phyloP scores from a whole-genome alignment of 805 yeast genomes.

The Metschnikowia bowlesiae region DNA sequence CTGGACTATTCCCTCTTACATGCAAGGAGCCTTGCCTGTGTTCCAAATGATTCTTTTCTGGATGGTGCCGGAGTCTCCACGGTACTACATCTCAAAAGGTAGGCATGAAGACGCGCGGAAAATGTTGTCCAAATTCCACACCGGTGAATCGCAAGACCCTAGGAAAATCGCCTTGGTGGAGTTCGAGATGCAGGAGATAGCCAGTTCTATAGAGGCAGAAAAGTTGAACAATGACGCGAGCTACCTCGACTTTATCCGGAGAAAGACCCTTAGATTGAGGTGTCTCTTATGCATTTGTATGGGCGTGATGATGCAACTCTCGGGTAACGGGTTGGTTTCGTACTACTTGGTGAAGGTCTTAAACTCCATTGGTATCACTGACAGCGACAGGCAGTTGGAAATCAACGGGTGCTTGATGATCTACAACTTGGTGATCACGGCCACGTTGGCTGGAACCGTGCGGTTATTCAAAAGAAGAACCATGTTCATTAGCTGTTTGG shows the following conservation, averaged over 20 bases:
- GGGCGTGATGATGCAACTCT: conserved; percentile 39
- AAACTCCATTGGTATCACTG: conserved; percentile 49
- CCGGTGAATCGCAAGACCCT: conserved; percentile 31
- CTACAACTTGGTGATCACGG: conserved; percentile 30
- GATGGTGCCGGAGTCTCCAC: conserved; percentile 47
- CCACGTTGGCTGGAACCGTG: conserved; percentile 19
- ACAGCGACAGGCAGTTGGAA: conserved; percentile 34
- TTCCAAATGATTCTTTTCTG: conserved; percentile 27
- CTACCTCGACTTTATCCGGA: conserved; percentile 36
- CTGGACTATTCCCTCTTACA: conserved; percentile 53
- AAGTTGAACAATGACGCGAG: conserved; percentile 26
- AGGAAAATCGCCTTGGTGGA: conserved; percentile 16
- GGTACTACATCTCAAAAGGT: conserved; percentile 40
- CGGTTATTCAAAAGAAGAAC: conserved; percentile 23
- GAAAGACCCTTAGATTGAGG: conserved; percentile 40
- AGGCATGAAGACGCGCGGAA: conserved; percentile 40
- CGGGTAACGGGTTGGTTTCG: conserved; percentile 51
- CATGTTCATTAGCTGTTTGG: conserved; percentile 31
- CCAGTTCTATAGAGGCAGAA: conserved; percentile 35
- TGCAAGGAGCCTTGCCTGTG: conserved; percentile 48
- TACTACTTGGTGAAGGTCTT: conserved; percentile 50
- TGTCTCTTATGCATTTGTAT: conserved; percentile 29
- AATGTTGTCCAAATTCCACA: conserved; percentile 38
- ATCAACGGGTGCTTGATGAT: conserved; percentile 44
- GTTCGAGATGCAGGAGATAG: conserved; percentile 23